Percentiles rank a stretch among this genome's conserved stretches.
These are phyloP conservation scores for Paecilomyces sp. DNA, from an alignment of 2,329 filamentous ascomycete species.

Conservation along the genomic window DNA sequence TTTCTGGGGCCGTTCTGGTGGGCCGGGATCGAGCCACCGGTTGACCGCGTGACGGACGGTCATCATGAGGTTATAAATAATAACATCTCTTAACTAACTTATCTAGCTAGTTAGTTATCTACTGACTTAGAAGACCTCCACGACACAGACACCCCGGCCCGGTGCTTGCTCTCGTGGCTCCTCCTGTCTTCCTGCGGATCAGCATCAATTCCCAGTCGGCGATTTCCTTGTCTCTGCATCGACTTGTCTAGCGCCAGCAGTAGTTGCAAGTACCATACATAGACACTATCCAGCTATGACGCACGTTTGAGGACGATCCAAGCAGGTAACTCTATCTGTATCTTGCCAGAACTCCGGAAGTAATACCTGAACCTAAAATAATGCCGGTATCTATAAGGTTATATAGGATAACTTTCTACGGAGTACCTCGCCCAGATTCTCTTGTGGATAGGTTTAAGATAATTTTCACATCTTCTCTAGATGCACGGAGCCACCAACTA, in stretches of 20 bases:
- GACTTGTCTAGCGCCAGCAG: background rate
- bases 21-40: background rate
- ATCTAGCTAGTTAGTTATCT: too few species aligned
- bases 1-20: background rate
- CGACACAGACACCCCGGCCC: background rate
- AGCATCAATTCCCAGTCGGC: background rate
- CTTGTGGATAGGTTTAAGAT: background rate
- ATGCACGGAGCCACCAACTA: background rate
- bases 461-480: background rate
- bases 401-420: background rate
- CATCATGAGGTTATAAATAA: background rate
- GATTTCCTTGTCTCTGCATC: background rate
- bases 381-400: background rate
- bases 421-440: background rate
- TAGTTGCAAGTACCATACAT: background rate
- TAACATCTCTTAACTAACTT: too few species aligned
- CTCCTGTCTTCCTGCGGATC: background rate
- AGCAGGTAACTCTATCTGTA: background rate
- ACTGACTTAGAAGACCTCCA: background rate
- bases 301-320: background rate
- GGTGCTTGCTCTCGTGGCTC: background rate
- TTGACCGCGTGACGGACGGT: background rate
- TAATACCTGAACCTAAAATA: background rate
- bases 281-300: background rate
- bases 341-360: background rate